Base-by-base conservation (phyloP, 768 basidiomycete genomes). In the Chalciporus piperatus region DNA sequence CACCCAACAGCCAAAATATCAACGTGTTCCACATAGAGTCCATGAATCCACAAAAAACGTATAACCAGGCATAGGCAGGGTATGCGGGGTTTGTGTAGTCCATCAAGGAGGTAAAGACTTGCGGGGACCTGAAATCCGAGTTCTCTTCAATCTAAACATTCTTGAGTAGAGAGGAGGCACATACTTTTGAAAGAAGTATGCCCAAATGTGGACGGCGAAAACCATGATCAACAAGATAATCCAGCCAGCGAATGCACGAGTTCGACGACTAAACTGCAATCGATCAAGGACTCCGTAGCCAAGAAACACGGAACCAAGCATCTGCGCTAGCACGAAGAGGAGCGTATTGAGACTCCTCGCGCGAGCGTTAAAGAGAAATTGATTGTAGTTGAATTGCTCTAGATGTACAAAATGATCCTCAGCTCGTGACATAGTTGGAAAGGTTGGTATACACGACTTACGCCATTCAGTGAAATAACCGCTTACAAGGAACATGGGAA, bases 391-490 rank as follows among this genome's bases (percentile, higher is more conserved):
- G 55, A 87, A 89, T 70, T 87, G 87, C 68, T 91, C 85, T 89
- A 52, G 47, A 61, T 28, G 9, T 47, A 35, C 41, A n/a, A 13
- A n/a, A 66, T 27, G 27, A 9, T 3, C 17, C 17, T 64, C 37
- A 54, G 40, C 19, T 52, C 14, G 14, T 46, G 38, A 20, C 30
- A 16, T 19, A 12, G 28, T 42, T 17, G 1, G 20, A 22, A 35
- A 27, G 3, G 6, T 22, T 22, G 33, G 30, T 6, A 40, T 30
- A 19, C 17, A 14, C 27, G 20, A 67, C 84, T 62, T 54, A 88
- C 87, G 87, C 86, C 87, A 91, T 3, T 88, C 84, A 62, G 89
- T 89, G 70, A 90, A 90, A 80, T 86, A 91, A 65, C 89, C 90
- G 40, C 83, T 86, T 8, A 85, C 81, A 49, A 90, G 81, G 69